Percentiles rank a stretch among this genome's conserved stretches.
Conservation (phyloP, 2,329 filamentous ascomycete genomes). For the Trichophyton simii region DNA sequence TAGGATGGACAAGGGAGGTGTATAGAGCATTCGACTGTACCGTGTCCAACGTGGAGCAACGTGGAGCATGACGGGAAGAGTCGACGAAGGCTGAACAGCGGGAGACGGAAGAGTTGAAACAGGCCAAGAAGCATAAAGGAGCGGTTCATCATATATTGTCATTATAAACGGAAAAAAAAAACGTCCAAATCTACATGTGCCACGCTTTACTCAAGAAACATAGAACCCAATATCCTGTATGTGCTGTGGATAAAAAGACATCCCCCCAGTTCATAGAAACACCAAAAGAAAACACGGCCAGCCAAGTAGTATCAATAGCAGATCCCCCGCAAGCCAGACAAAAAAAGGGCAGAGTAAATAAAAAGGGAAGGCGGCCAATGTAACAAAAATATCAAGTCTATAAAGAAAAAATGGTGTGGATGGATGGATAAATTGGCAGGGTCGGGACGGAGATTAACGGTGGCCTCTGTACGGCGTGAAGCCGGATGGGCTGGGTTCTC, state of each 20-base stretch:
- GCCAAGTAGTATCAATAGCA: background rate
- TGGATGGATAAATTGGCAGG: background rate
- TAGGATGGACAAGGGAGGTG: background rate
- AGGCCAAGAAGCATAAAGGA: background rate
- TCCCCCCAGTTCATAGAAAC: background rate
- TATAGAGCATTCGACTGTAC: background rate
- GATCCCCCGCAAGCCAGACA: background rate
- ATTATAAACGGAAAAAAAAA: background rate
- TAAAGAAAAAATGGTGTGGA: background rate
- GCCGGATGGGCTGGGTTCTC: constrained; percentile 10
- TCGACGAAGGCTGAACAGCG: background rate
- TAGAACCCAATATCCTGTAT: background rate
- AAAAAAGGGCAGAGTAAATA: too few species aligned
- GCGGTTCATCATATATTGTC: constrained; percentile 1
- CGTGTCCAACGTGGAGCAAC: background rate
- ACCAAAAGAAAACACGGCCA: background rate
- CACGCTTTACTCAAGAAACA: background rate
- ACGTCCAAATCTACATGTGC: background rate
- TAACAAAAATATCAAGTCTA: background rate
- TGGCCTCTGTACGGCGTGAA: constrained; percentile 13
- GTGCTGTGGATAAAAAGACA: constrained; percentile 1
- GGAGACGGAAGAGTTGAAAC: background rate
- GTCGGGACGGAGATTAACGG: background rate
- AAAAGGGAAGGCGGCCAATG: too few species aligned
- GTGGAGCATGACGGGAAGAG: background rate